These are phyloP conservation scores for Solanum okadae DNA, from an alignment of 257 asterid species.

Conservation along the genomic window DNA sequence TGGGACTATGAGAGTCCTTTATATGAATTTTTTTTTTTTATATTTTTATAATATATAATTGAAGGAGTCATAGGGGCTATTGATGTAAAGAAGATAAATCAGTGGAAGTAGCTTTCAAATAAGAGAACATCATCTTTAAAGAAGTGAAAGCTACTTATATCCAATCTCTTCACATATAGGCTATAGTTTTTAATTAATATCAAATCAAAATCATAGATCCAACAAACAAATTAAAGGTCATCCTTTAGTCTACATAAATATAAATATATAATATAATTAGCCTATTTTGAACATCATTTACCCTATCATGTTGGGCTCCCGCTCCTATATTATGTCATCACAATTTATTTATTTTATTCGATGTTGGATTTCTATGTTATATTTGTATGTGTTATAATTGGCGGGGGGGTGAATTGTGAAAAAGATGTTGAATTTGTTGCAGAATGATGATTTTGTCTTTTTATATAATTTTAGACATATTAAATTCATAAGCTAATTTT, in stretches of 20 bases:
- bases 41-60: no score
- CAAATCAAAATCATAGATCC: neutral
- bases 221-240: neutral
- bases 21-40: no score
- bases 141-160: neutral
- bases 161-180: neutral
- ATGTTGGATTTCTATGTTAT: no score
- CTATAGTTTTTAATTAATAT: neutral
- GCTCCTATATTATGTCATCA: neutral
- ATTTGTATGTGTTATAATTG: no score
- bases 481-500: neutral
- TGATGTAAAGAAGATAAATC: neutral
- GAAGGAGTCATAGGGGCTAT: neutral
- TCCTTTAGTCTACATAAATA: neutral
- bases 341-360: no score
- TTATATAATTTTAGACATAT: neutral
- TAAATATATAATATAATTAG: neutral
- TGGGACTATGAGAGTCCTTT: neutral
- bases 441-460: neutral
- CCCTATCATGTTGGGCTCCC: neutral
- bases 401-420: no score
- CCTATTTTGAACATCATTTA: neutral
- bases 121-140: neutral
- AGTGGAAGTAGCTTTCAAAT: neutral
- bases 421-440: no score